A percentile compares a stretch with the other conserved stretches of the same genome.
Evolutionary conservation across 108 stramenopile species (phyloP).

Genomic region (Schizochytrium sp.): DNA sequence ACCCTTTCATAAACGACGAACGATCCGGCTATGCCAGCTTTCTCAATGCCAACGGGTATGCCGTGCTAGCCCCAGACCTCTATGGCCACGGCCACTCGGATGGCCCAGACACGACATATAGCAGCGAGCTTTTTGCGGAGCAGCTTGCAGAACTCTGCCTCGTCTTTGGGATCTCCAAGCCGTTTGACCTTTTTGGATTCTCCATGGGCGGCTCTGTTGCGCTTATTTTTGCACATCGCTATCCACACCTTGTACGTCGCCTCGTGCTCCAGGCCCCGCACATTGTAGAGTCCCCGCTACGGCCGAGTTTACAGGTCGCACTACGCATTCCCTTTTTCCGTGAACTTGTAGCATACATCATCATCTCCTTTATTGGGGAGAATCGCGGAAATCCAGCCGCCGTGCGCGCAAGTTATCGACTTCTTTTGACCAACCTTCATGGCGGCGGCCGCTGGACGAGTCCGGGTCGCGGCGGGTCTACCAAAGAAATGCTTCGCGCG

Average conservation of each 20-base stretch:
- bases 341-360: background rate
- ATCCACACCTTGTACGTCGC: background rate
- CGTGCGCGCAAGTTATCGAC: background rate
- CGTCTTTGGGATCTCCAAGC: background rate
- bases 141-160: slow-evolving; percentile 10
- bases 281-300: background rate
- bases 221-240: background rate
- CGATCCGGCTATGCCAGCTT: background rate
- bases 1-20: background rate
- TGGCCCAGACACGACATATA: background rate
- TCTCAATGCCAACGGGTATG: background rate
- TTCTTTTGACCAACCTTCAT: background rate
- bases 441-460: background rate
- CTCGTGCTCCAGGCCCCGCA: background rate
- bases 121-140: slow-evolving; percentile 8
- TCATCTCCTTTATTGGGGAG: background rate
- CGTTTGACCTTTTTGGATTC: background rate
- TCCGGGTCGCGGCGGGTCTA: background rate
- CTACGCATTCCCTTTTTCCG: background rate
- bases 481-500: background rate
- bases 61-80: background rate
- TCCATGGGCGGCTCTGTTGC: background rate
- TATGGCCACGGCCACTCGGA: slow-evolving; percentile 12
- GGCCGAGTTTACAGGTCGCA: background rate
- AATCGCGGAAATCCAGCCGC: background rate